Base-by-base conservation (phyloP, 805 yeast species). In the Suhomyces canberraensis region DNA sequence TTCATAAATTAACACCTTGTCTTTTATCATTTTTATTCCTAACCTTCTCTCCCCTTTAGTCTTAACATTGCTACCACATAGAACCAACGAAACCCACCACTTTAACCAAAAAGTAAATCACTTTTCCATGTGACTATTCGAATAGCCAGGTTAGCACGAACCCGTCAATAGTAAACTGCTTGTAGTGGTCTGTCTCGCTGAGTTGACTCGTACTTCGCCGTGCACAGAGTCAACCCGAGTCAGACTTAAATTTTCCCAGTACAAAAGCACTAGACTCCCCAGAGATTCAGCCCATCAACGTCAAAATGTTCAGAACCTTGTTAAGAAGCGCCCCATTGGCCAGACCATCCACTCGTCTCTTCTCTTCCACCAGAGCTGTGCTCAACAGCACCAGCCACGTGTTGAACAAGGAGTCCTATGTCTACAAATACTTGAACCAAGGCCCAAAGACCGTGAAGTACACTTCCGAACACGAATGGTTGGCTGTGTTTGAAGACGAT, bases 391-490 rank as follows among this genome's bases (percentile, higher is more conserved):
- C 48, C 42, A 55, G 49, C 54, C 63, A 55, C 49, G 58, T 52
- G 46, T 50, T 68, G 45, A 65, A 58, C 56, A 60, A 58, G 25
- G 61, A 61, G 15, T 64, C 71, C 8, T 58, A 51, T 41, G 69
- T 57, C 19, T 63, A 54, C 56, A 66, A 66, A 51, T 68, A 68
- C 53, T 45, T 56, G 42, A 47, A 54, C 33, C 53, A 55, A 17
- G 71, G 73, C 13, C 81, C 81, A 29, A 54, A 60, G 40, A 56
- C 61, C 11, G 73, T 81, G 43, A 79, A 76, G 64, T 90, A 77
- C 74, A 87, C 98, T 8, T 64, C 71, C 36, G 96, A 93, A 56
- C 98, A 91, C 69, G 98, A 91, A 69, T 91, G 97, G 96, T 64
- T 93, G 39, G 90, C 95, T 3, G 72, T 79, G 38, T 95, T 85